Evolutionary conservation across 75 land plant species (phyloP).

Genomic region (Pinus albicaulis): DNA sequence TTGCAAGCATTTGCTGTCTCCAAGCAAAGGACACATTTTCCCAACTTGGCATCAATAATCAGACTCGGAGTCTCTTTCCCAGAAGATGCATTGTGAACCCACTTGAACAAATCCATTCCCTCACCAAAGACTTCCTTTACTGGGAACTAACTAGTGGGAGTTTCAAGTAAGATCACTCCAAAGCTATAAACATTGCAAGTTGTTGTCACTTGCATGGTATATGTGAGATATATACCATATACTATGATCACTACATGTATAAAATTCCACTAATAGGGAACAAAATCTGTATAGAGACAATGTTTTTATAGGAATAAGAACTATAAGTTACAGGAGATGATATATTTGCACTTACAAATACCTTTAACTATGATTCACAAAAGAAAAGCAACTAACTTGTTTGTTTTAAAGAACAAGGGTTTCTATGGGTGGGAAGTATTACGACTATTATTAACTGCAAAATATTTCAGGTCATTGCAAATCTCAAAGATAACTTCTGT

Average conservation of each 20-base stretch:
- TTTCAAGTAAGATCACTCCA: slow-evolving; percentile 86
- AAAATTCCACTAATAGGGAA: neutral
- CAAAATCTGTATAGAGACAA: neutral
- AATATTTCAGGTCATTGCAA: neutral
- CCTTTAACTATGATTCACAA: no score
- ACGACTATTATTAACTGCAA: neutral
- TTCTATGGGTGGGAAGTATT: neutral
- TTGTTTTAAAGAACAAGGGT: no score
- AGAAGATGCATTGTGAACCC: slow-evolving; percentile 73
- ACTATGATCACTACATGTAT: no score
- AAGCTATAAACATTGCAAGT: slow-evolving; percentile 87
- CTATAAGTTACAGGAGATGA: no score
- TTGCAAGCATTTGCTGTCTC: slow-evolving; percentile 82
- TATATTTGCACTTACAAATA: no score
- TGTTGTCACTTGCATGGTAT: slow-evolving; percentile 90
- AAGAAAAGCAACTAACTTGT: no score
- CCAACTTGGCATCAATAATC: slow-evolving; percentile 68
- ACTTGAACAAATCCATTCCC: slow-evolving; percentile 82
- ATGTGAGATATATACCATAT: slow-evolving; percentile 24
- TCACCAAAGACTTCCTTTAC: slow-evolving; percentile 73
- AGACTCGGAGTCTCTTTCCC: slow-evolving; percentile 81
- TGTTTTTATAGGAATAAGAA: neutral
- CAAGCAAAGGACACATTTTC: slow-evolving; percentile 68
- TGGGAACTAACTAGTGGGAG: slow-evolving; percentile 67
- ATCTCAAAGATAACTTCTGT: no score